phyloP scores from a whole-genome alignment of 371 early-diverging fungal genomes.

The Mortierella sp. region DNA sequence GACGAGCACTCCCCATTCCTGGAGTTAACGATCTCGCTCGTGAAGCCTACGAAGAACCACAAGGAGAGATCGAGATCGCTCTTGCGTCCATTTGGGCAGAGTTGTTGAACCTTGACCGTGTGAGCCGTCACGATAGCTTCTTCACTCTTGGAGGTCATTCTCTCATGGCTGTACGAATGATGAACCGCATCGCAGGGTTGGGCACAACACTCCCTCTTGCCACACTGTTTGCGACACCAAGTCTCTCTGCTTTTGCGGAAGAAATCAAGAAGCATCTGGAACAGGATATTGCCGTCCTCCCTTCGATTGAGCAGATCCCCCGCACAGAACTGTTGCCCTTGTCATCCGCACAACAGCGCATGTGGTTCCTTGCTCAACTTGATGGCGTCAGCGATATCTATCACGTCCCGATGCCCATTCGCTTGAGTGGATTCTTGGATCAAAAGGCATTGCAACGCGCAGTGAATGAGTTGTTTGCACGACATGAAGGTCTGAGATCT shows the following conservation, averaged over 20 bases:
- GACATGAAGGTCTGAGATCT: conserved; percentile 19
- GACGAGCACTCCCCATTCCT: conserved; percentile 18
- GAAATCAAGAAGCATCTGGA: neutral
- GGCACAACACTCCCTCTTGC: neutral
- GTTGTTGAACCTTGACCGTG: conserved; percentile 3
- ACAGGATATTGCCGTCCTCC: neutral
- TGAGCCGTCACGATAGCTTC: conserved; percentile 26
- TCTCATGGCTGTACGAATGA: conserved; percentile 18
- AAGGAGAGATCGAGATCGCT: conserved; percentile 9
- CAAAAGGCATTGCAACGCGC: conserved; percentile 3
- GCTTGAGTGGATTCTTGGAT: neutral
- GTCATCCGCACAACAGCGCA: conserved; percentile 18
- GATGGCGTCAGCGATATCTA: conserved; percentile 19
- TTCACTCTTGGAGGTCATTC: conserved; percentile 37
- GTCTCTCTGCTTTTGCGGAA: conserved; percentile 1
- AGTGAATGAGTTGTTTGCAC: neutral
- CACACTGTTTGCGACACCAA: conserved; percentile 2
- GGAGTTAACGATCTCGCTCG: neutral
- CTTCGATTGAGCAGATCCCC: conserved; percentile 1
- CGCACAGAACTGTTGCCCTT: conserved; percentile 1
- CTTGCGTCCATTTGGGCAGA: conserved; percentile 15
- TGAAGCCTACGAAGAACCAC: conserved; percentile 8
- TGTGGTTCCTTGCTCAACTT: conserved; percentile 25
- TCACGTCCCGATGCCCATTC: conserved; percentile 11
- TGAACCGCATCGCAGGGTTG: conserved; percentile 10